Evolutionary conservation across 331 rosid species (phyloP), one percentile per base, ranked within the genome.

Genomic region (Telfairia occidentalis): DNA sequence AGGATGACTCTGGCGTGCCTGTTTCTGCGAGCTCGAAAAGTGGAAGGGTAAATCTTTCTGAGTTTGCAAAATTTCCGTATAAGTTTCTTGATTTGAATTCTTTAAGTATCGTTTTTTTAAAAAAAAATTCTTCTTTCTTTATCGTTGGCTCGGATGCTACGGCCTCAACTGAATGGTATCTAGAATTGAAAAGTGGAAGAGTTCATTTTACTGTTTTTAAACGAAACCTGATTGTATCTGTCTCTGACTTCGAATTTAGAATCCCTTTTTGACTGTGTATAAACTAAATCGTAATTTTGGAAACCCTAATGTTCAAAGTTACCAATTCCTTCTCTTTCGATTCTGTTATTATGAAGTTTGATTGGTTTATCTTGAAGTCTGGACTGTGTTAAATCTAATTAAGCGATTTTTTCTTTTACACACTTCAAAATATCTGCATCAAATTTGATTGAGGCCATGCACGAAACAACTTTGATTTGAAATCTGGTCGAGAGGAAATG

Each of bases 1-100:
- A 71, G 13, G 77, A 75, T 71, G 73, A 71, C 11, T 37, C 54
- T 10, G 42, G 57, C 40, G 85, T 73, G 15, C 75, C 80, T 2
- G 9, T 72, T 50, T 61, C 82, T 0, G 83, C 82, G 7, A 78
- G 54, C 15, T 77, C 87, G 38, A 84, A 79, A 83, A 78, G 76
- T 35, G 85, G 88, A 46, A 84, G 81, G 81, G 88, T 84, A 23
- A 26, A 34, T 11, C 2, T 19, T 15, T 38, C n/a, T 2, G 38
- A 10, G 53, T 81, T 37, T 2, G 15, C 18, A 67, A n/a, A 50
- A 18, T 42, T 54, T 16, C 48, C 48, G n/a, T 59, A 35, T 48
- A 21, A 1, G 45, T 38, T 78, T 74, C 78, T 77, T 49, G 76
- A 35, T 11, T 78, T 35, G 7, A 35, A 43, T 37, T 65, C 29